Evolutionary conservation across 768 basidiomycete species (phyloP).

Genomic region (Leccinum ochraceum): DNA sequence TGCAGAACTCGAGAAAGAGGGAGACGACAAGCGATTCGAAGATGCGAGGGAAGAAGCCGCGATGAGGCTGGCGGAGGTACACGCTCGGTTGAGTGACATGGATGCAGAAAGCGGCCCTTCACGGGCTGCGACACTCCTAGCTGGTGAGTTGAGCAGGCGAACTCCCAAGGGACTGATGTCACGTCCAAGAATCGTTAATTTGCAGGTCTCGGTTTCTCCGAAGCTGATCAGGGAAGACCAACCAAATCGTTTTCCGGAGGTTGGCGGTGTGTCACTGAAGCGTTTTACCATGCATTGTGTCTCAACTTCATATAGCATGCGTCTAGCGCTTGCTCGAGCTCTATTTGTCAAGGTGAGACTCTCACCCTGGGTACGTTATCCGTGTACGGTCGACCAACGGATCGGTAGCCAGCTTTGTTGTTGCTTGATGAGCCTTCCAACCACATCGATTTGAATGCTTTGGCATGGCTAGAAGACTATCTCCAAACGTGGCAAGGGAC

Average conservation of each 20-base stretch:
- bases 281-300: background rate
- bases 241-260: conserved; percentile 93
- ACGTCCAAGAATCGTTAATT: background rate
- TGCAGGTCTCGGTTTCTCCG: conserved; percentile 86
- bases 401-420: conserved; percentile 64
- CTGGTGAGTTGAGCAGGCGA: conserved; percentile 49
- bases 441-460: conserved; percentile 94
- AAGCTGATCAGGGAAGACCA: conserved; percentile 79
- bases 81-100: conserved; percentile 91
- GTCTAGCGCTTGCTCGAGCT: conserved; percentile 91
- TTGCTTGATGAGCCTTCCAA: conserved; percentile 95
- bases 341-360: conserved; percentile 84
- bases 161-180: background rate
- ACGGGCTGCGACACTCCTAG: conserved; percentile 83
- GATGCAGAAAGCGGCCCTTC: conserved; percentile 98
- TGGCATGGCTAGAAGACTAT: conserved; percentile 98
- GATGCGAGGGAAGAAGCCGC: conserved; percentile 86
- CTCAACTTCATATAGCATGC: conserved; percentile 62
- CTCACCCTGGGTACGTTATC: background rate
- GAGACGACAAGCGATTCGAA: conserved; percentile 78
- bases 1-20: conserved; percentile 66
- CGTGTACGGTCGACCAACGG: conserved; percentile 8
- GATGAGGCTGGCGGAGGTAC: conserved; percentile 82
- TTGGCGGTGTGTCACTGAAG: conserved; percentile 63
- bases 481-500: conserved; percentile 94